Evolutionary conservation across 768 basidiomycete genomes (phyloP), one percentile per base, ranked within the genome.

Genomic region (Hortiboletus flavorubellus): DNA sequence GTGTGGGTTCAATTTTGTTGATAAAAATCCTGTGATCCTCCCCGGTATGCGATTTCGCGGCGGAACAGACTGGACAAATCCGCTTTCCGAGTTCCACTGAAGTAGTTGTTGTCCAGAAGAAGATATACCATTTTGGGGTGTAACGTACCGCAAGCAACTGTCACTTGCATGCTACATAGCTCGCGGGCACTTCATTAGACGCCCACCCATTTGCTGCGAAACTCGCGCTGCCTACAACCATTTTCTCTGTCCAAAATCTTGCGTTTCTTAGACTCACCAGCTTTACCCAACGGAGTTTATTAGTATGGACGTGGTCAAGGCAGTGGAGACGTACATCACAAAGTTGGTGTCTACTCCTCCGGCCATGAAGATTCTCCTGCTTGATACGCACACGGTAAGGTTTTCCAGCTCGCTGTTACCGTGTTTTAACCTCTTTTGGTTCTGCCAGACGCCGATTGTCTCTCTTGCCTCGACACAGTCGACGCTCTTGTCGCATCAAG

Each of bases 381-480:
- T 99, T 29, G 97, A 99, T 69, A 80, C 85, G 8, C 94, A 98
- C 72, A 99, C 97, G 23, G 95, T 97, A 64, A 49, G 85, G 66
- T 33, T 18, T 21, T 46, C 16, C n/a, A 46, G 23, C 23, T 30
- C 33, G 15, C 14, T 34, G 3, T 54, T 42, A 2, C 31, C 30
- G 8, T 38, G 18, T 35, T 37, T 47, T 59, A 5, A 59, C 31
- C 11, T 47, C 16, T 42, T 15, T 16, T 56, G 26, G 18, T 48
- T 69, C 26, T 44, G 35, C n/a, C 59, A 91, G 93, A 98, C 96
- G 7, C 95, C 96, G 1, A 95, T 98, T 56, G 87, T 99, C 7
- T 98, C 95, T 4, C 79, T 98, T 16, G 91, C 95, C 3, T 87
- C 92, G 1, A 98, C 97, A 0, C 97, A 98, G 68, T 93, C 94